Conservation (phyloP, 176 grass and related monocot genomes). For the Hsuehochloa calcarea region DNA sequence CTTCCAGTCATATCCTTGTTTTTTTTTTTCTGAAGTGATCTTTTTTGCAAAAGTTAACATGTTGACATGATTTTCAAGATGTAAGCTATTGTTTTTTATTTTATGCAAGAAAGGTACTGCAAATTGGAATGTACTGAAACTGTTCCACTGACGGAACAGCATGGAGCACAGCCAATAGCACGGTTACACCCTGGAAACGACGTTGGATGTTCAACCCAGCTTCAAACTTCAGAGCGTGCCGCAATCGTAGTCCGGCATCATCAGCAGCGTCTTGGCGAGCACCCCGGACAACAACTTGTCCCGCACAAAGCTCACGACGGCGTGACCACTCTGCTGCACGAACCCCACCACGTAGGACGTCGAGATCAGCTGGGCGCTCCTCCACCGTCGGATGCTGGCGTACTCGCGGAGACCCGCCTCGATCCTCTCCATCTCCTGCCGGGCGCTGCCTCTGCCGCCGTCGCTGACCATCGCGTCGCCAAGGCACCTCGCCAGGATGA, state of each 20-base stretch:
- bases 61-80: too few relatives aligned
- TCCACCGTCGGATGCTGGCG: neutral
- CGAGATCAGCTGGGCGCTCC: neutral
- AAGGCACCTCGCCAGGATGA: conserved; percentile 9
- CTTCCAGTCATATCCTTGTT: too few relatives aligned
- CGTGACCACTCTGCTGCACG: conserved; percentile 9
- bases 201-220: too few relatives aligned
- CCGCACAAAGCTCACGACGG: neutral
- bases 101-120: too few relatives aligned
- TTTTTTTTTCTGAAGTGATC: too few relatives aligned
- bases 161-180: too few relatives aligned
- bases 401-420: neutral
- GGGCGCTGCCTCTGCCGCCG: neutral
- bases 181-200: too few relatives aligned
- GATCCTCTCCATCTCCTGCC: neutral
- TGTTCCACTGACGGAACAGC: too few relatives aligned
- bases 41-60: too few relatives aligned
- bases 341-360: neutral
- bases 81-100: too few relatives aligned
- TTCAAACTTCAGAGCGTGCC: conserved; percentile 14
- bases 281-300: neutral
- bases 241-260: conserved; percentile 6
- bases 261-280: neutral
- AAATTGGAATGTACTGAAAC: too few relatives aligned
- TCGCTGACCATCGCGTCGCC: neutral